Percentiles rank a stretch among this genome's conserved stretches.
Conservation (phyloP, 208 protist species). For the Wallacemonas sp. region DNA sequence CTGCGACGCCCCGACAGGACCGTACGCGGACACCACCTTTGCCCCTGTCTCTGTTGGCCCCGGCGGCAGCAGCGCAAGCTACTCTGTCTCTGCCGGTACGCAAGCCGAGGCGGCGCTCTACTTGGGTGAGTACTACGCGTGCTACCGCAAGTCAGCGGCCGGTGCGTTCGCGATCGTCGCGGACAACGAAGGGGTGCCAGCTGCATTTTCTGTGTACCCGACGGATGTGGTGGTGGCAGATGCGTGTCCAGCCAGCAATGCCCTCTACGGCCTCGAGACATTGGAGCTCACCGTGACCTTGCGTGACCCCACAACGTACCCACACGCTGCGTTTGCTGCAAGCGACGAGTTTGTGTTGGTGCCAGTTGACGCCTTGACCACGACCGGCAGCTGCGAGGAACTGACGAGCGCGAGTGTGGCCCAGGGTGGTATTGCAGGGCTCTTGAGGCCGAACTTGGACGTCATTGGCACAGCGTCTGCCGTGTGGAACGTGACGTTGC, state of each 20-base stretch:
- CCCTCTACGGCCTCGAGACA: conserved; percentile 61
- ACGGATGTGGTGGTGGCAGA: conserved; percentile 31
- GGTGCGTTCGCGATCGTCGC: conserved; percentile 55
- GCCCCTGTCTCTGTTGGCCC: conserved; percentile 28
- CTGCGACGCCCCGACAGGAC: conserved; percentile 51
- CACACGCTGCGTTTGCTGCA: conserved; percentile 49
- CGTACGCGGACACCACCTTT: conserved; percentile 59
- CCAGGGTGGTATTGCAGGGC: not conserved
- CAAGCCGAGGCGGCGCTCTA: conserved; percentile 32
- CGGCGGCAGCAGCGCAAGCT: conserved; percentile 35
- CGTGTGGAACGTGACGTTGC: conserved; percentile 62
- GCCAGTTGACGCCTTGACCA: conserved; percentile 16
- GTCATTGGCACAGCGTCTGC: not conserved
- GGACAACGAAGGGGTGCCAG: conserved; percentile 25
- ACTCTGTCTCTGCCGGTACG: conserved; percentile 36
- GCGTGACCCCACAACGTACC: conserved; percentile 31
- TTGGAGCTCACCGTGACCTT: conserved; percentile 62
- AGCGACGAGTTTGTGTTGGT: conserved; percentile 64
- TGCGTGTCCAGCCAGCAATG: conserved; percentile 27
- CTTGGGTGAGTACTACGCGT: conserved; percentile 82
- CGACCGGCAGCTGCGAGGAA: conserved; percentile 15
- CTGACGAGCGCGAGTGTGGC: not conserved
- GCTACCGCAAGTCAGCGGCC: conserved; percentile 55
- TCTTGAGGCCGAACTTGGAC: not conserved
- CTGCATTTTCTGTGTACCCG: conserved; percentile 81